These are phyloP conservation scores for Daldinia concentrica DNA, from an alignment of 495 filamentous ascomycete species.

Conservation along the genomic window DNA sequence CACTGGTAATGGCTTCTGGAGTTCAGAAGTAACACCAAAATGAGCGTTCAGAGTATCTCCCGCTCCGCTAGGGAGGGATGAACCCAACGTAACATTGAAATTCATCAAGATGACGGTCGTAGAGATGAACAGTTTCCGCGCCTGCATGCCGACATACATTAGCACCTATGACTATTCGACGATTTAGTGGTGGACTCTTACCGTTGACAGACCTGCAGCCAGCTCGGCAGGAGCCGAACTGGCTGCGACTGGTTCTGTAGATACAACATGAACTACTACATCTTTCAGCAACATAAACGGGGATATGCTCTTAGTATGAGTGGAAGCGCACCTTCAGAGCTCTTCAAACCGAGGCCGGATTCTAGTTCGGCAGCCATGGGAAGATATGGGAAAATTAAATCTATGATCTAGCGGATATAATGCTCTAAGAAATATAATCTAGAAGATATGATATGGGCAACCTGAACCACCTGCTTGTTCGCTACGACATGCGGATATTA, in stretches of 20 bases:
- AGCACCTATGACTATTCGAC: background rate
- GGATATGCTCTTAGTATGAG: background rate
- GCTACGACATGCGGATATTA: background rate
- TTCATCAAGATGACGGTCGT: background rate
- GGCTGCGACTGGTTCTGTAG: background rate
- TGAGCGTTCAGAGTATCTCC: background rate
- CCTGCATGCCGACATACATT: background rate
- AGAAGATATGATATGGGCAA: background rate
- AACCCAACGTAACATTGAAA: constrained; percentile 15
- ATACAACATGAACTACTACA: background rate
- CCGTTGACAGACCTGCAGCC: background rate
- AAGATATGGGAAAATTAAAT: background rate
- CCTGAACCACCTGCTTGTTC: background rate
- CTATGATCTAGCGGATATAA: background rate
- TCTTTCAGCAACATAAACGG: background rate
- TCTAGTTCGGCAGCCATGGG: background rate
- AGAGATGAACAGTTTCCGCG: background rate
- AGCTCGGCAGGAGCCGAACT: background rate
- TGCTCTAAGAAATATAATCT: background rate
- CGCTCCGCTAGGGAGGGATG: constrained; percentile 17
- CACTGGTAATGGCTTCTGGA: constrained; percentile 29
- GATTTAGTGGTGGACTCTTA: background rate
- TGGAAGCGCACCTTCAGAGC: background rate
- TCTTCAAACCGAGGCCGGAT: background rate
- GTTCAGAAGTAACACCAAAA: background rate